phyloP scores from a whole-genome alignment of 2,329 filamentous ascomycete species.

The Anthostomella pinea region DNA sequence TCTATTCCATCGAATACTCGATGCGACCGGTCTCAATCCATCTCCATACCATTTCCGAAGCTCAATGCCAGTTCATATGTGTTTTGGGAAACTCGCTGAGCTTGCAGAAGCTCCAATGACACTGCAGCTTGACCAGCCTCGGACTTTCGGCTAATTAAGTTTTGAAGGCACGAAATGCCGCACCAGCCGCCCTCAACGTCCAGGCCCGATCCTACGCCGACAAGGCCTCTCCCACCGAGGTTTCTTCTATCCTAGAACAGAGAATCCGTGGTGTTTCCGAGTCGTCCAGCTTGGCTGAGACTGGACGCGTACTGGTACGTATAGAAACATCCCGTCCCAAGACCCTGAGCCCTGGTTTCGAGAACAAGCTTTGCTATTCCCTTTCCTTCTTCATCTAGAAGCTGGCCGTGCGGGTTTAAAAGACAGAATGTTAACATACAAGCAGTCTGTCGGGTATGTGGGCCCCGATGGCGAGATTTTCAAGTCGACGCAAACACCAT shows the following conservation, averaged over 20 bases:
- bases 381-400: too few relatives aligned
- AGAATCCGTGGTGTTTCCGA: conserved; percentile 98
- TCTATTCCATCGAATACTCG: conserved; percentile 45
- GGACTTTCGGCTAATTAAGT: conserved; percentile 54
- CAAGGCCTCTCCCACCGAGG: conserved; percentile 96
- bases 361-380: too few relatives aligned
- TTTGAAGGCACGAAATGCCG: conserved; percentile 78
- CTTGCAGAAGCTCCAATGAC: conserved; percentile 31
- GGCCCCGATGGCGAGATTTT: conserved; percentile 27
- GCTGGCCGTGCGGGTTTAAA: too few relatives aligned
- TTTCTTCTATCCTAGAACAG: conserved; percentile 99
- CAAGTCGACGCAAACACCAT: conserved; percentile 14
- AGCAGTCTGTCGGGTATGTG: conserved; percentile 97
- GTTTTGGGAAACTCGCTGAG: conserved; percentile 35
- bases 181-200: conserved; percentile 74
- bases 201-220: conserved; percentile 85
- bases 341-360: too few relatives aligned
- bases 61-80: conserved; percentile 34
- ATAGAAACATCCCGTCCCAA: too few relatives aligned
- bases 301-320: conserved; percentile 95
- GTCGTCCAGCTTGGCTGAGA: conserved; percentile 95
- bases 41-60: conserved; percentile 26
- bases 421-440: too few relatives aligned
- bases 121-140: conserved; percentile 34
- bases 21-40: conserved; percentile 37